phyloP scores from a whole-genome alignment of 2,329 filamentous ascomycete genomes.

The Dothideomycetidae sp. region DNA sequence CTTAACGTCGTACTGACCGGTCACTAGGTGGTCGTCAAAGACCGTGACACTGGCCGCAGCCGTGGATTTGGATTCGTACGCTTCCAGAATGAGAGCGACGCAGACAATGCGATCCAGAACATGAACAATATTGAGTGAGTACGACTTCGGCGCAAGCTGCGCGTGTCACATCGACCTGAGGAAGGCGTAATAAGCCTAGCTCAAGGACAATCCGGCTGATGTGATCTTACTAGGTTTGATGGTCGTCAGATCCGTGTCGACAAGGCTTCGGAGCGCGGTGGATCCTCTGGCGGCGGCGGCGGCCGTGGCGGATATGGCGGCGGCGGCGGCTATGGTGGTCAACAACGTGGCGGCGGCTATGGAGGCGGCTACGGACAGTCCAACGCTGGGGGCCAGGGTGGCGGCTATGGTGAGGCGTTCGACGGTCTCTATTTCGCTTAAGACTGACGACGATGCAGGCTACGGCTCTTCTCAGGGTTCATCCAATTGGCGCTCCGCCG shows the following conservation, averaged over 20 bases:
- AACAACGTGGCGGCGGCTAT: conserved; percentile 16
- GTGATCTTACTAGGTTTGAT: conserved; percentile 91
- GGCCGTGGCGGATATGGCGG: conserved; percentile 28
- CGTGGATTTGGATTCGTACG: conserved; percentile 96
- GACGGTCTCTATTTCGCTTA: conserved; percentile 1
- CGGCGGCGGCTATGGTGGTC: conserved; percentile 19
- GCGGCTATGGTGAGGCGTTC: conserved; percentile 17
- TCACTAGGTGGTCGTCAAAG: conserved; percentile 85
- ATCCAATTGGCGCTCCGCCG: conserved; percentile 9
- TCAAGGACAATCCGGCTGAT: no score
- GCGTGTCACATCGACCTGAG: not conserved
- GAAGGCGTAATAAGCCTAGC: not conserved
- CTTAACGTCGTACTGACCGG: not conserved
- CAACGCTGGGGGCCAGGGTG: conserved; percentile 18
- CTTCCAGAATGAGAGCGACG: conserved; percentile 62
- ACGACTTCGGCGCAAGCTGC: not conserved
- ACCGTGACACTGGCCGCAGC: conserved; percentile 90
- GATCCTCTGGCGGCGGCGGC: conserved; percentile 44
- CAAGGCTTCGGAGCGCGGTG: conserved; percentile 72
- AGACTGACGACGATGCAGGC: conserved; percentile 13
- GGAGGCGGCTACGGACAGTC: conserved; percentile 16
- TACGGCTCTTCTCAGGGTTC: conserved; percentile 10
- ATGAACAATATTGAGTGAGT: conserved; percentile 88
- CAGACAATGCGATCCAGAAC: conserved; percentile 57
- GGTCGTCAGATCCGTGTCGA: conserved; percentile 90